These are phyloP conservation scores for Amesomyces nigricolor DNA, from an alignment of 2,329 filamentous ascomycete genomes.

Conservation along the genomic window DNA sequence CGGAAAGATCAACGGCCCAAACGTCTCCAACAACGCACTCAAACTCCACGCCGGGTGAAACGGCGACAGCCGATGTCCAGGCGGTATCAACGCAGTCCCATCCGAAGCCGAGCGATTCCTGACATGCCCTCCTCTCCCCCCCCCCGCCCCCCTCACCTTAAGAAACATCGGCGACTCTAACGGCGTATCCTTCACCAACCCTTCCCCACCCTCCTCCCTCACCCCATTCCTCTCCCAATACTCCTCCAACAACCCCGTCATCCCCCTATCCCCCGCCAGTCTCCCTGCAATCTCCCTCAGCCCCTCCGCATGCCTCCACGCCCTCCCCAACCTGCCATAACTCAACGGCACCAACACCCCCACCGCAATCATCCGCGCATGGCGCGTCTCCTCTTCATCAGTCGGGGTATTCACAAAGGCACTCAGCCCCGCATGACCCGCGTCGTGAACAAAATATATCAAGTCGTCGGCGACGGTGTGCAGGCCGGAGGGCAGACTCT, in stretches of 20 bases:
- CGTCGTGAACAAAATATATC: constrained; percentile 85
- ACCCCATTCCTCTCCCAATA: constrained; percentile 69
- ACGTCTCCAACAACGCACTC: constrained; percentile 67
- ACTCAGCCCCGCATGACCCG: constrained; percentile 77
- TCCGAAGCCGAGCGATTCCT: constrained; percentile 59
- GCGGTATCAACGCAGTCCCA: constrained; percentile 51
- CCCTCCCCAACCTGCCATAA: constrained; percentile 76
- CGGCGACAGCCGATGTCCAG: constrained; percentile 62
- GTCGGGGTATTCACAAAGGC: constrained; percentile 84
- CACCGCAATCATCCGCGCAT: constrained; percentile 89
- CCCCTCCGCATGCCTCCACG: constrained; percentile 78
- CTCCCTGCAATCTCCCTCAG: constrained; percentile 67
- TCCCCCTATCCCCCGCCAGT: constrained; percentile 59
- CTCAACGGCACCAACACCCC: constrained; percentile 82
- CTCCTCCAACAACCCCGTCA: constrained; percentile 61
- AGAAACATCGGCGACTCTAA: constrained; percentile 48
- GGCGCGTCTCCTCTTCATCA: constrained; percentile 67
- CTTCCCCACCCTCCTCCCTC: constrained; percentile 36
- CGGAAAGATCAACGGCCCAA: constrained; percentile 88
- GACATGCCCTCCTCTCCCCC: constrained; percentile 40
- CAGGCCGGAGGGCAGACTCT: constrained; percentile 86
- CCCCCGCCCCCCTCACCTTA: constrained; percentile 34
- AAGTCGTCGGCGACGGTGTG: constrained; percentile 85
- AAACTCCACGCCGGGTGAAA: constrained; percentile 86
- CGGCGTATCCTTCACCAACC: constrained; percentile 41